phyloP scores from a whole-genome alignment of 2,329 filamentous ascomycete species.

The Aspergillus fructus region DNA sequence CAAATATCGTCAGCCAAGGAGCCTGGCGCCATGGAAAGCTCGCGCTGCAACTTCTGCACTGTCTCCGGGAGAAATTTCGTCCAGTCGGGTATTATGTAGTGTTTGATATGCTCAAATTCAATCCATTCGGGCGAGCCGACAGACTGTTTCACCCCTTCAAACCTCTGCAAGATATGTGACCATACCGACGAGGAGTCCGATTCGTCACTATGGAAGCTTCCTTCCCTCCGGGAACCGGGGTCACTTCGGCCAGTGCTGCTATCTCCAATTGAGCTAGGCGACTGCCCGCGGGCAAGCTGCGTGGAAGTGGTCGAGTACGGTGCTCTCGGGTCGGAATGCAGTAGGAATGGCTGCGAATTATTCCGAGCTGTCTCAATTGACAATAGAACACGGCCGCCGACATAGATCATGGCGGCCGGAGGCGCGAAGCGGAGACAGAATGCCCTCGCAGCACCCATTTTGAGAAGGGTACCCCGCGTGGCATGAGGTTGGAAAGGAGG shows the following conservation, averaged over 20 bases:
- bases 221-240: neutral
- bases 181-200: constrained; percentile 38
- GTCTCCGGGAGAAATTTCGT: constrained; percentile 72
- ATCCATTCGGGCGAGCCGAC: constrained; percentile 44
- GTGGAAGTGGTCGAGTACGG: constrained; percentile 24
- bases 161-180: constrained; percentile 52
- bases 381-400: constrained; percentile 27
- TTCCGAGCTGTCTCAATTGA: constrained; percentile 26
- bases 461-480: constrained; percentile 23
- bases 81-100: constrained; percentile 79
- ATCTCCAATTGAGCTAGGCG: constrained; percentile 9
- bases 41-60: constrained; percentile 77
- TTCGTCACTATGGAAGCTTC: constrained; percentile 19
- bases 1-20: constrained; percentile 92
- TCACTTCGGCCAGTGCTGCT: neutral
- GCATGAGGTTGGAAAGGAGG: constrained; percentile 14
- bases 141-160: constrained; percentile 41
- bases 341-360: constrained; percentile 18
- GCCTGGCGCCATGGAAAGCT: constrained; percentile 82
- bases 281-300: constrained; percentile 13
- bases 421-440: constrained; percentile 35
- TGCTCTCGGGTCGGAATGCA: constrained; percentile 22
- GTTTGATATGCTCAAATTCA: constrained; percentile 59
- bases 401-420: constrained; percentile 32
- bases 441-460: constrained; percentile 36